Conservation (phyloP, 2,329 filamentous ascomycete species). For the Talaromyces sp. region DNA sequence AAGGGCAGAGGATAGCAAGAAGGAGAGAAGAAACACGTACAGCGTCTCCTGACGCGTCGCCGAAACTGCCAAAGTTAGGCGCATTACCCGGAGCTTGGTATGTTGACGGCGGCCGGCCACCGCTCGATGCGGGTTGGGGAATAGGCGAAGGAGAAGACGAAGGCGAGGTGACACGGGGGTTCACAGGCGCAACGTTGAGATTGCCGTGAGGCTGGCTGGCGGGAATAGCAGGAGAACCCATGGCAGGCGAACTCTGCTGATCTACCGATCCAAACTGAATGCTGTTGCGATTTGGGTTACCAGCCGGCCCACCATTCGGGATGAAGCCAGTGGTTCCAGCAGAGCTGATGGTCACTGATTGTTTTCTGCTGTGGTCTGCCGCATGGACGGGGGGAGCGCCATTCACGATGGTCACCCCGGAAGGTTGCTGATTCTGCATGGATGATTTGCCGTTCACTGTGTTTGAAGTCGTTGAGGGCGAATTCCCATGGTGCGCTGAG, state of each 20-base stretch:
- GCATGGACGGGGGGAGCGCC: slow-evolving; percentile 54
- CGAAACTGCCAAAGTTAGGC: slow-evolving; percentile 78
- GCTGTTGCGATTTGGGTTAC: slow-evolving; percentile 45
- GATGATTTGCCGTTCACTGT: slow-evolving; percentile 72
- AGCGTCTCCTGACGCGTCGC: slow-evolving; percentile 57
- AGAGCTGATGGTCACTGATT: slow-evolving; percentile 86
- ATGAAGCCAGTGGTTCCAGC: slow-evolving; percentile 72
- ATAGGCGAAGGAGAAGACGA: slow-evolving; percentile 89
- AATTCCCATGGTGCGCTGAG: slow-evolving; percentile 55
- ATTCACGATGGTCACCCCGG: slow-evolving; percentile 63
- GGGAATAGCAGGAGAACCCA: slow-evolving; percentile 56
- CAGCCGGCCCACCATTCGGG: slow-evolving; percentile 70
- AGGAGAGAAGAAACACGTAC: slow-evolving; percentile 32
- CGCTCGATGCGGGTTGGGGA: slow-evolving; percentile 79
- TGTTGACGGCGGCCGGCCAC: slow-evolving; percentile 74
- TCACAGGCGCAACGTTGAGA: slow-evolving; percentile 52
- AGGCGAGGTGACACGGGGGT: slow-evolving; percentile 76
- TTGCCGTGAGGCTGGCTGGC: slow-evolving; percentile 40
- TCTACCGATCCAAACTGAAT: slow-evolving; percentile 80
- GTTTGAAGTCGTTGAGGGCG: slow-evolving; percentile 64
- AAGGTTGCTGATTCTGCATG: slow-evolving; percentile 46
- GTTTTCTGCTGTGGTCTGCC: slow-evolving; percentile 73
- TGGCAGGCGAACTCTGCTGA: slow-evolving; percentile 61
- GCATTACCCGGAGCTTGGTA: slow-evolving; percentile 68
- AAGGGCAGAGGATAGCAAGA: slow-evolving; percentile 20